Conservation (phyloP, 805 yeast species). For the Candida sonorensis region DNA sequence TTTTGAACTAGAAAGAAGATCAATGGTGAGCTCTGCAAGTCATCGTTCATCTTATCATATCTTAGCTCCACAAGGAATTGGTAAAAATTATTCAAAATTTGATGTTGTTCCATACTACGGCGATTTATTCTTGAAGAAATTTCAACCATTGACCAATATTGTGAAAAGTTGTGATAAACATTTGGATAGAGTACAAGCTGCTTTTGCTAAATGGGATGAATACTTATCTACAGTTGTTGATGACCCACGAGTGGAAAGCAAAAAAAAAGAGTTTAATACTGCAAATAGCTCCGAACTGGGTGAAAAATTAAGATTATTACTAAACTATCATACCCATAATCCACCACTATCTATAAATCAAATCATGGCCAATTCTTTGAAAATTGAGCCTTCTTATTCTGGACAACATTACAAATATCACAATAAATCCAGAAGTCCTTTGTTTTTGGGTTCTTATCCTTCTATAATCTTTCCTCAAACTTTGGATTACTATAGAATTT, state of each 20-base stretch:
- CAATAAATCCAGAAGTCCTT: slow-evolving; percentile 44
- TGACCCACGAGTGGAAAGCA: slow-evolving; percentile 25
- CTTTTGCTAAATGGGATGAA: slow-evolving; percentile 79
- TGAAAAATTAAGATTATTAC: slow-evolving; percentile 28
- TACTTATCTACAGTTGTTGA: slow-evolving; percentile 47
- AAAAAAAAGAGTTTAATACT: slow-evolving; percentile 4
- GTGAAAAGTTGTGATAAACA: slow-evolving; percentile 56
- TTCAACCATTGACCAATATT: slow-evolving; percentile 19
- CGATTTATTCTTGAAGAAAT: slow-evolving; percentile 57
- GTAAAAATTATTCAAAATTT: slow-evolving; percentile 65
- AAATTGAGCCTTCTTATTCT: slow-evolving; percentile 51
- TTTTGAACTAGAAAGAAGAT: slow-evolving; percentile 77
- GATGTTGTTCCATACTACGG: slow-evolving; percentile 88
- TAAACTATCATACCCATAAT: slow-evolving; percentile 35
- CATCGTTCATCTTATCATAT: slow-evolving; percentile 61
- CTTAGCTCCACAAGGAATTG: slow-evolving; percentile 83
- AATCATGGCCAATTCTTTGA: slow-evolving; percentile 59
- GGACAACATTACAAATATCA: slow-evolving; percentile 39
- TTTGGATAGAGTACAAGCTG: slow-evolving; percentile 60
- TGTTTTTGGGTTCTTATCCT: slow-evolving; percentile 54
- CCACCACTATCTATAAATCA: slow-evolving; percentile 42
- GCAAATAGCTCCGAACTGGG: slow-evolving; percentile 5
- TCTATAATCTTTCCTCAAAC: slow-evolving; percentile 60
- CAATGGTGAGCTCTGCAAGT: slow-evolving; percentile 49
- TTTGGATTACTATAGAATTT: slow-evolving; percentile 48